phyloP scores from a whole-genome alignment of 768 basidiomycete genomes.

The Hysterangium stoloniferum region DNA sequence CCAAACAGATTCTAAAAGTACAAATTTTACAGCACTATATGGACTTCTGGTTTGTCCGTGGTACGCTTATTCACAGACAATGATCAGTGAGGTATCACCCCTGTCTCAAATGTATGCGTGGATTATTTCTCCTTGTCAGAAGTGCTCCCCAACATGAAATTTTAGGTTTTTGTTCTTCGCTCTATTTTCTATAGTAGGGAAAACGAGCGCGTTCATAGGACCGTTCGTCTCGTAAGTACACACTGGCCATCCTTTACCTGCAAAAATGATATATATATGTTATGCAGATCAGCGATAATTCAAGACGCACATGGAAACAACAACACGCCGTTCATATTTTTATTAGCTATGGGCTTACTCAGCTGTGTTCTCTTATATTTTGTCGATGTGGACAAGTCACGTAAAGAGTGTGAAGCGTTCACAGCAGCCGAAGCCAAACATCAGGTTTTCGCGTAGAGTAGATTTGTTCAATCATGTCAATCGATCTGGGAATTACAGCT shows the following conservation, averaged over 20 bases:
- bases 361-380: constrained; percentile 55
- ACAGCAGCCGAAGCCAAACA: constrained; percentile 42
- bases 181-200: constrained; percentile 56
- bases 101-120: constrained; percentile 54
- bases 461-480: constrained; percentile 25
- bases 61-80: constrained; percentile 77
- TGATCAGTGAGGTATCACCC: constrained; percentile 75
- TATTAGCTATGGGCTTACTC: constrained; percentile 53
- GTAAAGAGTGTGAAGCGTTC: constrained; percentile 55
- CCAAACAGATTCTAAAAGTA: not conserved
- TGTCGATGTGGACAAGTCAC: constrained; percentile 59
- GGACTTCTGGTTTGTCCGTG: constrained; percentile 71
- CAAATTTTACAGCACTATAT: constrained; percentile 26
- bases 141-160: not conserved
- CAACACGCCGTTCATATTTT: constrained; percentile 70
- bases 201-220: constrained; percentile 50
- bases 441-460: constrained; percentile 26
- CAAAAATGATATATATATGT: not conserved
- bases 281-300: constrained; percentile 51
- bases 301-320: constrained; percentile 58
- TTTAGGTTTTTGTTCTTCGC: constrained; percentile 65
- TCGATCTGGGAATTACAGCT: too few species aligned
- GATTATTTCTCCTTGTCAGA: not conserved
- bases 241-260: not conserved
- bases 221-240: constrained; percentile 48